These are phyloP conservation scores for Stereocaulon alpinum DNA, from an alignment of 495 filamentous ascomycete genomes.

Conservation along the genomic window DNA sequence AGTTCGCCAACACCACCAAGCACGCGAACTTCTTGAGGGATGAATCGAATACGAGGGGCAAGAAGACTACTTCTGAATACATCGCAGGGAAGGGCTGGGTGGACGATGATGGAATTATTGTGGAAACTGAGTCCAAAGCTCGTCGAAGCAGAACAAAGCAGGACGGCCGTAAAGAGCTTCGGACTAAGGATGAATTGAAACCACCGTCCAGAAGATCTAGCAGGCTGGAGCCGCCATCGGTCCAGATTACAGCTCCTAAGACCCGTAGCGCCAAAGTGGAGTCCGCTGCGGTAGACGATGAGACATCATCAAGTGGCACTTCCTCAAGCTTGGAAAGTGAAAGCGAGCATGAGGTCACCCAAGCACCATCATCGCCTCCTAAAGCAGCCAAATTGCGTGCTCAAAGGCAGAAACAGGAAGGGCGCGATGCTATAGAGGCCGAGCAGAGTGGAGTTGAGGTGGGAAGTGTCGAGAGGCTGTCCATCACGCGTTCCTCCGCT, in stretches of 20 bases:
- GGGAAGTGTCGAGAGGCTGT: slow-evolving; percentile 16
- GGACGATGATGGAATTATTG: slow-evolving; percentile 63
- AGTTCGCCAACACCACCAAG: slow-evolving; percentile 70
- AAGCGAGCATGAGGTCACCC: slow-evolving; percentile 7
- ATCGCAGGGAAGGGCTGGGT: slow-evolving; percentile 83
- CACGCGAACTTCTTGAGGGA: slow-evolving; percentile 64
- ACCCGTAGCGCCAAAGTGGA: background rate
- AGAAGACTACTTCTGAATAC: slow-evolving; percentile 41
- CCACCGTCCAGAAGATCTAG: slow-evolving; percentile 4
- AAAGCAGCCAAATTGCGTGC: background rate
- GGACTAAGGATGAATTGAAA: background rate
- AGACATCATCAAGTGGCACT: slow-evolving; percentile 19
- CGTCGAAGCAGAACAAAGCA: slow-evolving; percentile 8
- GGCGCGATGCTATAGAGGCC: background rate
- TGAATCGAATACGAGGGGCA: slow-evolving; percentile 28
- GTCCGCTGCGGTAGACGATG: slow-evolving; percentile 3
- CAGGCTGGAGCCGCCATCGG: slow-evolving; percentile 6
- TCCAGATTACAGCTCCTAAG: slow-evolving; percentile 5
- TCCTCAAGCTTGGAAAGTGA: slow-evolving; percentile 14
- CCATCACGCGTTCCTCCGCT: slow-evolving; percentile 19
- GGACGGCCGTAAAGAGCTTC: slow-evolving; percentile 13
- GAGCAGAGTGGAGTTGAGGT: slow-evolving; percentile 19
- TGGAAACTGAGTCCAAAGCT: slow-evolving; percentile 42
- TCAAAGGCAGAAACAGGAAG: background rate
- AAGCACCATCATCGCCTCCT: background rate